These are phyloP conservation scores for Ustilago trichophora DNA, from an alignment of 1,284 basidiomycete species.

Conservation along the genomic window DNA sequence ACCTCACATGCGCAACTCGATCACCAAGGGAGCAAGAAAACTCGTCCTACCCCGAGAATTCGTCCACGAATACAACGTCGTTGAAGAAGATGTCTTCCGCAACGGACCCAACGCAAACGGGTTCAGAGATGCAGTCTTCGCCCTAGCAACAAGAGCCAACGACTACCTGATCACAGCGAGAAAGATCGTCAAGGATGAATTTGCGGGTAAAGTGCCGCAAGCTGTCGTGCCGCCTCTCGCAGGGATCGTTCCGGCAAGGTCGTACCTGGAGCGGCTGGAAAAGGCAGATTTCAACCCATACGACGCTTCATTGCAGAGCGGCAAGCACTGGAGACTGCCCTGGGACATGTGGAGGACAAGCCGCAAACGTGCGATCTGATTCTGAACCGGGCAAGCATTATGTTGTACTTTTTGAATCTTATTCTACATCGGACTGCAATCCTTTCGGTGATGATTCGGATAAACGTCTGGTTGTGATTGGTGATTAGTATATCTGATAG, in stretches of 20 bases:
- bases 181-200: constrained; percentile 75
- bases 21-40: constrained; percentile 70
- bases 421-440: no score
- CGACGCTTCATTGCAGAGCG: constrained; percentile 73
- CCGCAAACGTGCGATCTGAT: constrained; percentile 67
- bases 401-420: no score
- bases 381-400: no score
- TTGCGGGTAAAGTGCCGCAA: constrained; percentile 73
- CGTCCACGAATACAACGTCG: constrained; percentile 79
- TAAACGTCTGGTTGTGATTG: no score
- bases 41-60: constrained; percentile 86
- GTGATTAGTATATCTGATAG: no score
- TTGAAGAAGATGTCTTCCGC: constrained; percentile 86
- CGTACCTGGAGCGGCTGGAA: constrained; percentile 79
- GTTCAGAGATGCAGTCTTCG: constrained; percentile 79
- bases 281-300: constrained; percentile 84
- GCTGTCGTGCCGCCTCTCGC: constrained; percentile 81
- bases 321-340: constrained; percentile 83
- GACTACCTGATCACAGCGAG: constrained; percentile 87
- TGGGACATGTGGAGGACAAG: constrained; percentile 82
- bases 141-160: constrained; percentile 88
- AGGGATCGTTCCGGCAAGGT: constrained; percentile 77
- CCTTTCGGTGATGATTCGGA: no score
- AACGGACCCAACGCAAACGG: constrained; percentile 74
- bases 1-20: constrained; percentile 46